A percentile compares a stretch with the other conserved stretches of the same genome.
phyloP scores from a whole-genome alignment of 1,284 basidiomycete species.

The Peniophora sp. region DNA sequence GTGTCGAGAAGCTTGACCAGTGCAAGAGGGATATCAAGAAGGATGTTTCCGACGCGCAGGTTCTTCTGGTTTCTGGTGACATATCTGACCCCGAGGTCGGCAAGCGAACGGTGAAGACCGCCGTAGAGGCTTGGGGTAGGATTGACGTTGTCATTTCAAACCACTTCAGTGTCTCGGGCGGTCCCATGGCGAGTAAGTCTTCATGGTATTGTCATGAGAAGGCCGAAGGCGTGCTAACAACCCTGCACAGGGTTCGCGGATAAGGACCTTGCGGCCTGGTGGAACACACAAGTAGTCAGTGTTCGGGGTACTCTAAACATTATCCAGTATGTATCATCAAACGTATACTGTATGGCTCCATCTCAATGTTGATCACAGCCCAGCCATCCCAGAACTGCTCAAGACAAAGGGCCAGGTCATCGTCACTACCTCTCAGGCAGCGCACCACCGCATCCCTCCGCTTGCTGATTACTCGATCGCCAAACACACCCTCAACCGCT shows the following conservation, averaged over 20 bases:
- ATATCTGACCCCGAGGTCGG: background rate
- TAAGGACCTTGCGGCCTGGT: background rate
- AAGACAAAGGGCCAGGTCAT: conserved; percentile 1
- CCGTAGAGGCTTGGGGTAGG: background rate
- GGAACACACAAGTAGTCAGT: background rate
- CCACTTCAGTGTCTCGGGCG: background rate
- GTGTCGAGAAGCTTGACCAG: background rate
- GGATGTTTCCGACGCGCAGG: background rate
- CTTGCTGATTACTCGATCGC: background rate
- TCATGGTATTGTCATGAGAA: background rate
- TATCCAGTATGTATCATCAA: background rate
- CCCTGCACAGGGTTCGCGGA: background rate
- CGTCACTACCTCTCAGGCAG: background rate
- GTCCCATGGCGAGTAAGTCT: background rate
- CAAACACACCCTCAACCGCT: background rate
- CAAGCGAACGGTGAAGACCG: background rate
- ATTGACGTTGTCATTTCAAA: background rate
- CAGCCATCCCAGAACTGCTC: background rate
- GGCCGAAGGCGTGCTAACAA: background rate
- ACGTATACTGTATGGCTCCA: too few species aligned
- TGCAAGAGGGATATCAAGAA: background rate
- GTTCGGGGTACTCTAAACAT: background rate
- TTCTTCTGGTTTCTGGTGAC: background rate
- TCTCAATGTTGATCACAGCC: background rate
- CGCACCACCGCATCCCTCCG: background rate